Evolutionary conservation across 164 flowering plant species (phyloP), one percentile per base, ranked within the genome.

Genomic region (Vitis amurensis): DNA sequence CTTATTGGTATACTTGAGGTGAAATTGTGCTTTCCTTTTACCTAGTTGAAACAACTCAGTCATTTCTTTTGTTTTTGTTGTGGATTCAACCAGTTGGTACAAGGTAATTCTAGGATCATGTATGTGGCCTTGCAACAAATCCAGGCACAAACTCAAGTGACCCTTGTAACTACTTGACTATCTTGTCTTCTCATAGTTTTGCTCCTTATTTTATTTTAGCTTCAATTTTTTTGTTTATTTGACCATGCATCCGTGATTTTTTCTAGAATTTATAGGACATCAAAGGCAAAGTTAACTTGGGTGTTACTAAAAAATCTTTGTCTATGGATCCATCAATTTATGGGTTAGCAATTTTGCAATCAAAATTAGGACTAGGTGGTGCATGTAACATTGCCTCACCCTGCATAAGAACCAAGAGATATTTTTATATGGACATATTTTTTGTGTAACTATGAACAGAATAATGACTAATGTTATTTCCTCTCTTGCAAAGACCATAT

Each of bases 311-410:
- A 63, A 80, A 78, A 66, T 71, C 77, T n/a, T 51, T 79, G 67
- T 77, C 82, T 31, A 66, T 74, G 78, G 80, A 77, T 69, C 76
- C 78, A n/a, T 67, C 82, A 62, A 64, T 77, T 37, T 80, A 80
- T 61, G 74, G 73, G 47, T 78, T 71, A 61, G 83, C 76, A 60
- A 70, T 77, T 51, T 61, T 80, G 75, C 83, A 80, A 58, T 74
- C 83, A 55, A 77, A 74, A 61, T 74, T 80, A 55, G 78, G 83
- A 71, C 59, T 77, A 8, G 80, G 75, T 55, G 76, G 63, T 66
- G 57, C 82, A 67, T 77, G 82, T 79, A 50, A 30, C 11, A 49
- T 37, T 19, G 23, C 23, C 23, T 19, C 1, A 19, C 23, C 23
- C 23, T 19, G 0, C 23, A 1, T 19, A 19, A 19, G 1, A 19